phyloP scores from a whole-genome alignment of 1,284 basidiomycete species.

The Ustilago nuda region DNA sequence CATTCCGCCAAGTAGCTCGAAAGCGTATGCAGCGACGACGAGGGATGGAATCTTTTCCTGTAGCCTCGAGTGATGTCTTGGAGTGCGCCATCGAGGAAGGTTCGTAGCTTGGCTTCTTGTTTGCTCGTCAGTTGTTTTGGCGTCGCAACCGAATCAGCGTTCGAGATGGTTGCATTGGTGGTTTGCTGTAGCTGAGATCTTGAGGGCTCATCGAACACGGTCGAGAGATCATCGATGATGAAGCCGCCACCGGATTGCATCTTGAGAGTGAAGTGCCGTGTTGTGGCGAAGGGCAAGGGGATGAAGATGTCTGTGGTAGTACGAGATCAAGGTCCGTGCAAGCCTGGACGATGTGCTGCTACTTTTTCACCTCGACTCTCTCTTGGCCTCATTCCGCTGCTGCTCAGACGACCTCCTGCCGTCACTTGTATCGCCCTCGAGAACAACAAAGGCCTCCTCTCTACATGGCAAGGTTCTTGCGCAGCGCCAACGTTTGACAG shows the following conservation, averaged over 20 bases:
- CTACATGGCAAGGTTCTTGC: conserved; percentile 10
- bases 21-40: conserved; percentile 41
- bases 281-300: not conserved
- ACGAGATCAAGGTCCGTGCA: conserved; percentile 11
- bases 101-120: conserved; percentile 55
- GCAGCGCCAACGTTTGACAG: conserved; percentile 5
- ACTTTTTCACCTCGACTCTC: conserved; percentile 3
- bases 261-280: not conserved
- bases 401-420: not conserved
- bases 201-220: conserved; percentile 26
- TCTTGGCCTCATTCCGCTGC: not conserved
- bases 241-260: conserved; percentile 48
- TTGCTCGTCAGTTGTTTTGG: conserved; percentile 44
- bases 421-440: conserved; percentile 6
- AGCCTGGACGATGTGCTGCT: not conserved
- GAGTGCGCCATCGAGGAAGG: conserved; percentile 53
- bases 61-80: conserved; percentile 51
- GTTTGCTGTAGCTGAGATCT: not conserved
- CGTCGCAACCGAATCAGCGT: conserved; percentile 29
- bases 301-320: conserved; percentile 2
- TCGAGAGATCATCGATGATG: conserved; percentile 44
- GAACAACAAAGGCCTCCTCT: conserved; percentile 2
- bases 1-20: conserved; percentile 46
- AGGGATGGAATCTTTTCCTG: conserved; percentile 55
- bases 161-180: not conserved